Percentiles rank a stretch among this genome's conserved stretches.
phyloP scores from a whole-genome alignment of 2,329 filamentous ascomycete species.

The Dryadomyces sulphureus region DNA sequence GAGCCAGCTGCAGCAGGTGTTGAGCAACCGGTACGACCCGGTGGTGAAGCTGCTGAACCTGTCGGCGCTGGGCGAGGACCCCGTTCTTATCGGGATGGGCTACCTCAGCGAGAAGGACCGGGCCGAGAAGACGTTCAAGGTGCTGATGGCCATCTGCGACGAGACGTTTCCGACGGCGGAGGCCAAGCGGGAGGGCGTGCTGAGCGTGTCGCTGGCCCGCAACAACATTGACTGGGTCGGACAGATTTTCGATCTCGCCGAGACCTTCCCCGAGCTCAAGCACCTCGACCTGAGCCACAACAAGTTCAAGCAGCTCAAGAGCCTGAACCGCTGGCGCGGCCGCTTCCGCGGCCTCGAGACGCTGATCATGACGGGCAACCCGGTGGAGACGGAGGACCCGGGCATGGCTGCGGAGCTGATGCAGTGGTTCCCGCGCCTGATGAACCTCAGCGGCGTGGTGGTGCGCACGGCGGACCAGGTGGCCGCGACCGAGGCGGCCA shows the following conservation, averaged over 20 bases:
- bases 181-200: slow-evolving; percentile 62
- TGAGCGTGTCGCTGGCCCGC: slow-evolving; percentile 66
- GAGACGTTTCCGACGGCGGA: slow-evolving; percentile 56
- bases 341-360: slow-evolving; percentile 70
- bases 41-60: slow-evolving; percentile 67
- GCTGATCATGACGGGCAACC: slow-evolving; percentile 64
- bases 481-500: slow-evolving; percentile 36
- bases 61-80: slow-evolving; percentile 60
- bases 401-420: slow-evolving; percentile 54
- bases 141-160: slow-evolving; percentile 77
- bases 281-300: slow-evolving; percentile 86
- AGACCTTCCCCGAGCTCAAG: slow-evolving; percentile 70
- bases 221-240: slow-evolving; percentile 64
- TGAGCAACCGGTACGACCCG: slow-evolving; percentile 59
- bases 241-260: slow-evolving; percentile 59
- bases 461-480: slow-evolving; percentile 61
- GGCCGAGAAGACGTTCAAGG: slow-evolving; percentile 79
- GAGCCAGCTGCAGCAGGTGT: slow-evolving; percentile 52
- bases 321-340: slow-evolving; percentile 60
- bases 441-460: slow-evolving; percentile 58
- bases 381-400: slow-evolving; percentile 46
- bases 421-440: slow-evolving; percentile 71
- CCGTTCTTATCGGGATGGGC: slow-evolving; percentile 55
- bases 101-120: slow-evolving; percentile 59
- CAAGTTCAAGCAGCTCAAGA: slow-evolving; percentile 51